Evolutionary conservation across 1,284 basidiomycete species (phyloP).

Genomic region (Cerrena zonata): DNA sequence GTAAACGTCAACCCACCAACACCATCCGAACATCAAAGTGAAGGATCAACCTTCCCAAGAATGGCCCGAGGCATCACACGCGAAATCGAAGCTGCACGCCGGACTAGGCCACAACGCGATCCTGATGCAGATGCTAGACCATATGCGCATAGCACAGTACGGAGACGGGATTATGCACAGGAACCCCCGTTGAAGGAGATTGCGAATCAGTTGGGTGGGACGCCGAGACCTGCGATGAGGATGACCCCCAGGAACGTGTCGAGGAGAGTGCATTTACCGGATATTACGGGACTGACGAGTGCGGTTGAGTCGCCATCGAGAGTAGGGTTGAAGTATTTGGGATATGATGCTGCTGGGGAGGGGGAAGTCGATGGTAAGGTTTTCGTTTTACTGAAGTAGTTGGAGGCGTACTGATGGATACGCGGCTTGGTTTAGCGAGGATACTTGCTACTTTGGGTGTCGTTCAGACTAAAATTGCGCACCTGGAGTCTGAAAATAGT

Average conservation of each 20-base stretch:
- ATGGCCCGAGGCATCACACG: constrained; percentile 49
- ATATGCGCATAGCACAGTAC: constrained; percentile 20
- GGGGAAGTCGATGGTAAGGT: constrained; percentile 55
- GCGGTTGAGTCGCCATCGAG: constrained; percentile 68
- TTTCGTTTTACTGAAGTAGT: constrained; percentile 1
- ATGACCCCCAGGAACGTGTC: background rate
- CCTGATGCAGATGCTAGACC: background rate
- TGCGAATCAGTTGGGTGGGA: background rate
- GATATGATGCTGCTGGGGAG: constrained; percentile 43
- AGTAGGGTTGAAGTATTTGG: constrained; percentile 43
- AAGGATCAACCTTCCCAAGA: constrained; percentile 49
- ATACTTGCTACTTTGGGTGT: constrained; percentile 54
- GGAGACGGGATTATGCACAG: constrained; percentile 7
- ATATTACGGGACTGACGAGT: constrained; percentile 72
- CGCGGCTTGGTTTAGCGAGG: constrained; percentile 39
- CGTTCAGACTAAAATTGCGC: constrained; percentile 60
- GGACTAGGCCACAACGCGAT: background rate
- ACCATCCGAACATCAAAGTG: constrained; percentile 37
- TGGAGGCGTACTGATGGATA: constrained; percentile 6
- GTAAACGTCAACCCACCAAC: constrained; percentile 53
- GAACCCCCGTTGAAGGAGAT: background rate
- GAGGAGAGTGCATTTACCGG: constrained; percentile 54
- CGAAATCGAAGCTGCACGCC: constrained; percentile 40
- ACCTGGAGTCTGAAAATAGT: constrained; percentile 76
- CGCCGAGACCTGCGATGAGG: constrained; percentile 10